Evolutionary conservation across 2,329 filamentous ascomycete genomes (phyloP), one percentile per base, ranked within the genome.

Genomic region (Curvularia lunata): DNA sequence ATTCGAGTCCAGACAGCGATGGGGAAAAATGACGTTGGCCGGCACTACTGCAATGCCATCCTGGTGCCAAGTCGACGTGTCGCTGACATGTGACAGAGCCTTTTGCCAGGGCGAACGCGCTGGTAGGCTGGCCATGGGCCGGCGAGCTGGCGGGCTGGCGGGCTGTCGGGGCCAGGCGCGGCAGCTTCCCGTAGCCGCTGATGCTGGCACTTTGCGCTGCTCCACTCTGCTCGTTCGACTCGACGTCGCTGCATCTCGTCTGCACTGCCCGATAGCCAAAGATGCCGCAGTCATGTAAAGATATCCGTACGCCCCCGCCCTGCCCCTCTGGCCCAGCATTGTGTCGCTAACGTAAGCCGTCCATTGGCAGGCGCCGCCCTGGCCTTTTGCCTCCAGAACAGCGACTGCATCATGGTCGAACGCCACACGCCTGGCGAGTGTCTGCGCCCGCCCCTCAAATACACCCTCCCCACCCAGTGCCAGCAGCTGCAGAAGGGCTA

Each of bases 231-330:
- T 56, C 54, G 19, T 42, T 56, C 48, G 52, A 56, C 21, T 12
- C 7, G 10, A n/a, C 41, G 41, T 21, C 41, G 41, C 41, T 42
- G 21, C 49, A 54, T 38, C 52, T 48, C 43, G 5, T 4, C 30
- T 30, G 9, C 30, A 32, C 30, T 32, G 16, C 51, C 32, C 27
- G 41, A 43, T 25, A 30, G 19, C 49, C 52, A 61, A 68, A 27
- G 21, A 97, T 98, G 95, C 93, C 94, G 57, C 92, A 91, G 78
- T 97, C 94, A 63, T 99, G 95, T 82, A 91, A 93, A 86, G 94
- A 98, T 79, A 91, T 99, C 76, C 88, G 94, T 98, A 85, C 68
- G 91, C 13, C 8, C 5, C 9, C 21, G 48, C 48, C 41, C 45
- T 3, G n/a, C 34, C 1, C 12, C 5, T n/a, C 10, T 23, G 2